These are phyloP conservation scores for Jaltomata sinuosa DNA, from an alignment of 257 asterid species.

Conservation along the genomic window DNA sequence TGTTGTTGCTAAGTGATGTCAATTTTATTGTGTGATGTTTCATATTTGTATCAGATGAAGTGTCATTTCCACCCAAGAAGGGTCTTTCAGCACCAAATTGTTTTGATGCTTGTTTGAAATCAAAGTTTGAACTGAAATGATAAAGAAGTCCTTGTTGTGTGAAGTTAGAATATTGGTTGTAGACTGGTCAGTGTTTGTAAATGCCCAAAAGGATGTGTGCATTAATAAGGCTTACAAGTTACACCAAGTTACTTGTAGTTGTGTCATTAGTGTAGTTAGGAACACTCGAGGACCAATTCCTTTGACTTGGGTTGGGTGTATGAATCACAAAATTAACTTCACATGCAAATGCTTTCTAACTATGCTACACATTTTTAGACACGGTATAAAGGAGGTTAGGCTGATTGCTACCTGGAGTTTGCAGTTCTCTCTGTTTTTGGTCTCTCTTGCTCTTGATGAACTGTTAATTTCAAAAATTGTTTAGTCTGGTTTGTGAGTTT, in stretches of 20 bases:
- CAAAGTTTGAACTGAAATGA: background rate
- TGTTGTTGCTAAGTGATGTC: background rate
- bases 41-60: background rate
- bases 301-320: background rate
- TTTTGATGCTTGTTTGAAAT: background rate
- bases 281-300: background rate
- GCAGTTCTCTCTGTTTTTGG: background rate
- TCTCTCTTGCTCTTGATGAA: background rate
- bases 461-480: background rate
- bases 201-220: background rate
- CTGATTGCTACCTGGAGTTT: background rate
- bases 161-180: background rate
- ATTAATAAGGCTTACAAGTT: background rate
- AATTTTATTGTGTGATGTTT: background rate
- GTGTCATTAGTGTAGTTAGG: background rate
- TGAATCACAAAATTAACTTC: background rate
- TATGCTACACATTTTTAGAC: background rate
- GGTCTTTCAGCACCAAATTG: background rate
- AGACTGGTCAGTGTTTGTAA: background rate
- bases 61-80: background rate
- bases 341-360: background rate
- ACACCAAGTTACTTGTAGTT: background rate
- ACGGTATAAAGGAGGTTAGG: background rate
- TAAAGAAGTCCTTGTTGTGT: background rate
- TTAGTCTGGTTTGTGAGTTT: background rate